Percentiles rank a stretch among this genome's conserved stretches.
Evolutionary conservation across 805 yeast genomes (phyloP).

Genomic region (Cyberlindnera sargentensis): DNA sequence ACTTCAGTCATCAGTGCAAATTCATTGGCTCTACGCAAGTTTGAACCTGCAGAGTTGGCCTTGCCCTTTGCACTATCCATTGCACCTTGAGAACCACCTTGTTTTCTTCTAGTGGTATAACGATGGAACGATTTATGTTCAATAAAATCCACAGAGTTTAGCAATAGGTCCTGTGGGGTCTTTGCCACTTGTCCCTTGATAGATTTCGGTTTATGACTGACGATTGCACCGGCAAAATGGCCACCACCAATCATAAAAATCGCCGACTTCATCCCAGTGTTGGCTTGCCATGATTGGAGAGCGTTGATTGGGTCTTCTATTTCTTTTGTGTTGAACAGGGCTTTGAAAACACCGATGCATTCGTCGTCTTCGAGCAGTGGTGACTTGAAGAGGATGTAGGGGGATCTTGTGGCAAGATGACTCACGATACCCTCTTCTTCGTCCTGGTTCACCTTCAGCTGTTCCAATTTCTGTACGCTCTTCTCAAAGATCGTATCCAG

Average conservation of each 20-base stretch:
- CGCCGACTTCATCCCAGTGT: conserved; percentile 46
- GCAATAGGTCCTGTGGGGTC: conserved; percentile 41
- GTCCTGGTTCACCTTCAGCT: conserved; percentile 9
- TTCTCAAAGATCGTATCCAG: conserved; percentile 19
- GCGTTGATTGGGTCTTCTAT: conserved; percentile 43
- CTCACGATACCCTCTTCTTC: conserved; percentile 32
- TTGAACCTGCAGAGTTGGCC: conserved; percentile 94
- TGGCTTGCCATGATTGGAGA: conserved; percentile 32
- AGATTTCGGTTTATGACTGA: conserved; percentile 58
- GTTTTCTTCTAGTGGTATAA: conserved; percentile 93
- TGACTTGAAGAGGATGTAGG: conserved; percentile 55
- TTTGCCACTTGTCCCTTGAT: conserved; percentile 50
- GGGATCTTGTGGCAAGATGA: conserved; percentile 62
- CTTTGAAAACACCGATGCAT: conserved; percentile 63
- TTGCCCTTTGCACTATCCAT: conserved; percentile 89
- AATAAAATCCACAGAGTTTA: conserved; percentile 58
- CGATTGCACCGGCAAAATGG: conserved; percentile 93
- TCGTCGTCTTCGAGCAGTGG: conserved; percentile 30
- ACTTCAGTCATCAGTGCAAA: conserved; percentile 74
- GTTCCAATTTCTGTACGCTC: conserved; percentile 16
- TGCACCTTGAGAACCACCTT: conserved; percentile 95
- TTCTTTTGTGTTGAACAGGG: conserved; percentile 41
- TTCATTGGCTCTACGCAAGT: conserved; percentile 84
- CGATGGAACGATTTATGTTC: conserved; percentile 86
- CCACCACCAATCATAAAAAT: conserved; percentile 96